Base-by-base conservation (phyloP, 208 protist genomes). In the Acanthamoeba sp. region DNA sequence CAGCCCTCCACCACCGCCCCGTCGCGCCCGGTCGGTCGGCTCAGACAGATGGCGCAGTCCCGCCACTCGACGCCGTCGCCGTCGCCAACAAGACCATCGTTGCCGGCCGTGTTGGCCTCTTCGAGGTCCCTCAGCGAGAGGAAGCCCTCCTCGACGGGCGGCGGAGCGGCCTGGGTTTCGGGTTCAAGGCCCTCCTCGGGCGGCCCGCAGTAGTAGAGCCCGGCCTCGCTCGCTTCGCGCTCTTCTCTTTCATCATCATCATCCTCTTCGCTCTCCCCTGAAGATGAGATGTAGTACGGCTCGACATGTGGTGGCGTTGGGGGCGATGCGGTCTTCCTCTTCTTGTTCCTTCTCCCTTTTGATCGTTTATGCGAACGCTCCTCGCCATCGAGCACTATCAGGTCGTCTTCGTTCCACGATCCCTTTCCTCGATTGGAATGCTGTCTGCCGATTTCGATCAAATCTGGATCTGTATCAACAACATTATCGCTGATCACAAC, bases 1-100 rank as follows among this genome's bases (percentile, higher is more conserved):
- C 89, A 93, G 22, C 57, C 89, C 38, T 93, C 89, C 24, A 93
- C 32, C 62, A 93, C 50, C 5, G 89, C 89, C 7, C 76, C 76
- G 14, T 85, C 76, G 76, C 45, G 76, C 3, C 10, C 18, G 16
- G 36, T 34, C 2, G 76, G 76, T 27, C 76, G 38, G 76, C 40
- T 36, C 76, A 85, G 76, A 22, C 76, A 85, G 36, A 85, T 85
- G 14, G 76, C 76, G 27, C 76, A 85, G 1, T 85, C 76, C 6
- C 76, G 76, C 76, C 76, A 85, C 42, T 42, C 45, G 42, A 85
- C 32, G 4, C 7, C 2, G 24, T 57, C 50, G 50, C 42, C 76
- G 7, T 57, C 20, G 38, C n/a, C 24, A 1, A 20, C 40, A 9
- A 10, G 4, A 7, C 10, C 45, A 27, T 29, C 76, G 27, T 29